A percentile compares a stretch with the other conserved stretches of the same genome.
These are phyloP conservation scores for Leishmania amazonensis DNA, from an alignment of 208 protist species.

Conservation along the genomic window DNA sequence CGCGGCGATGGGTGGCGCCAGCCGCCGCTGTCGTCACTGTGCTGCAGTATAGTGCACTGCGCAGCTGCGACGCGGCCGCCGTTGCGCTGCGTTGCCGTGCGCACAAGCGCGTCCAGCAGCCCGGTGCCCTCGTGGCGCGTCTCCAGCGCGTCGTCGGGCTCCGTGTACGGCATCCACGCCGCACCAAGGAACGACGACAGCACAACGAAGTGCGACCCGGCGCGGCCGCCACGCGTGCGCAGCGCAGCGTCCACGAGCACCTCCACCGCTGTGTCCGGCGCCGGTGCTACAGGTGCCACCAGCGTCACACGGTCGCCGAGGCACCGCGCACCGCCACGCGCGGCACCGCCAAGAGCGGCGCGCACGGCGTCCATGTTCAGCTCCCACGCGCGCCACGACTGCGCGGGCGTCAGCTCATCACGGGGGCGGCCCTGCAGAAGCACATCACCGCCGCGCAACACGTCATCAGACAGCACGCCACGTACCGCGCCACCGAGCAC, in stretches of 20 bases:
- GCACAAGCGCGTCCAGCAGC: constrained; percentile 29
- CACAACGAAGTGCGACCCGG: constrained; percentile 22
- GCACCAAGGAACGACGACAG: constrained; percentile 16
- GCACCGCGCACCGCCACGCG: not conserved
- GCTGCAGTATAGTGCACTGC: constrained; percentile 32
- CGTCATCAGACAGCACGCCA: constrained; percentile 1
- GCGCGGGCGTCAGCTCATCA: not conserved
- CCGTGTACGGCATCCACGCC: constrained; percentile 16
- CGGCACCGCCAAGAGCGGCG: not conserved
- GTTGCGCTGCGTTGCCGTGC: constrained; percentile 27
- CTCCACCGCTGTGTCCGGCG: constrained; percentile 9
- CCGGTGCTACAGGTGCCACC: not conserved
- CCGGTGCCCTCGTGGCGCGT: constrained; percentile 10
- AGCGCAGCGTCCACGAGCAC: constrained; percentile 21
- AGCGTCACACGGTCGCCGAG: constrained; percentile 14
- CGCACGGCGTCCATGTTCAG: constrained; percentile 8
- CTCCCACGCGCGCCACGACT: constrained; percentile 11
- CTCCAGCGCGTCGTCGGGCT: constrained; percentile 13
- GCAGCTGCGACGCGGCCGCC: constrained; percentile 39
- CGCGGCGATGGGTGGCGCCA: not conserved
- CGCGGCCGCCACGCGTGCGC: constrained; percentile 12
- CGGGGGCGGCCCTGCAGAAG: not conserved
- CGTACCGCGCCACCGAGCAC: not conserved
- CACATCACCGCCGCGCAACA: not conserved
- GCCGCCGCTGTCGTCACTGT: not conserved